Percentiles rank a stretch among this genome's conserved stretches.
Evolutionary conservation across 208 protist species (phyloP).

Genomic region (Balamuthia mandrillaris): DNA sequence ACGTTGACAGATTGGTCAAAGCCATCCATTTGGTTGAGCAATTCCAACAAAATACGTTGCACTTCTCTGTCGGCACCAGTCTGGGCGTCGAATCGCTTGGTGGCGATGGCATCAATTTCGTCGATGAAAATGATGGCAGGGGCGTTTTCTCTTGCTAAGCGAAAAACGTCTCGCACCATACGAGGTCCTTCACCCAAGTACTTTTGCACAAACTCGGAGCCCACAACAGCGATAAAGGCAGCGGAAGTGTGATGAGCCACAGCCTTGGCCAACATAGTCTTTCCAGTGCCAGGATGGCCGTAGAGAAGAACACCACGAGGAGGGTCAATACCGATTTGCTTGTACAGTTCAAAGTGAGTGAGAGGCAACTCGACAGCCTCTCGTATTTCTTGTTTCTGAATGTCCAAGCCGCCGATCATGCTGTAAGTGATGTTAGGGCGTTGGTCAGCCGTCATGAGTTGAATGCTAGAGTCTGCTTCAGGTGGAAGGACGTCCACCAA

Average conservation of each 20-base stretch:
- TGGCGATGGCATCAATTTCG: slow-evolving; percentile 99
- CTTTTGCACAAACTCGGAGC: slow-evolving; percentile 99
- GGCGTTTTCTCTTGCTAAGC: slow-evolving; percentile 95
- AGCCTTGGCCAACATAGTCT: slow-evolving; percentile 98
- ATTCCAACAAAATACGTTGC: slow-evolving; percentile 98
- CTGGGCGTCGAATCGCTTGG: slow-evolving; percentile 99
- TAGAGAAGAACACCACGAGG: slow-evolving; percentile 98
- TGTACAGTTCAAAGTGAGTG: slow-evolving; percentile 97
- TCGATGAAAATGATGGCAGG: slow-evolving; percentile 99
- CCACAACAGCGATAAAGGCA: slow-evolving; percentile 96
- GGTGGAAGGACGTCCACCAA: slow-evolving; percentile 92
- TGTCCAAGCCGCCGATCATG: slow-evolving; percentile 97
- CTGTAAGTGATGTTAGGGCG: slow-evolving; percentile 85
- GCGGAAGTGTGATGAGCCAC: slow-evolving; percentile 98
- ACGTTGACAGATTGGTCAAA: slow-evolving; percentile 98
- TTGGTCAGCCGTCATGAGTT: slow-evolving; percentile 86
- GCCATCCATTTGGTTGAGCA: slow-evolving; percentile 99
- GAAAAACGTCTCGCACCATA: slow-evolving; percentile 98
- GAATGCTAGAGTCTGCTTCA: slow-evolving; percentile 96
- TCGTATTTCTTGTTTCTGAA: slow-evolving; percentile 99
- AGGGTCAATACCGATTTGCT: slow-evolving; percentile 98
- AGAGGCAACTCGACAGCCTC: slow-evolving; percentile 99
- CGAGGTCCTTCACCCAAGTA: slow-evolving; percentile 99
- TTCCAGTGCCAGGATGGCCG: slow-evolving; percentile 94
- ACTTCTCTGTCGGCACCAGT: slow-evolving; percentile 98